A percentile compares a stretch with the other conserved stretches of the same genome.
phyloP scores from a whole-genome alignment of 306 rosid species.

The Ammopiptanthus mongolicus region DNA sequence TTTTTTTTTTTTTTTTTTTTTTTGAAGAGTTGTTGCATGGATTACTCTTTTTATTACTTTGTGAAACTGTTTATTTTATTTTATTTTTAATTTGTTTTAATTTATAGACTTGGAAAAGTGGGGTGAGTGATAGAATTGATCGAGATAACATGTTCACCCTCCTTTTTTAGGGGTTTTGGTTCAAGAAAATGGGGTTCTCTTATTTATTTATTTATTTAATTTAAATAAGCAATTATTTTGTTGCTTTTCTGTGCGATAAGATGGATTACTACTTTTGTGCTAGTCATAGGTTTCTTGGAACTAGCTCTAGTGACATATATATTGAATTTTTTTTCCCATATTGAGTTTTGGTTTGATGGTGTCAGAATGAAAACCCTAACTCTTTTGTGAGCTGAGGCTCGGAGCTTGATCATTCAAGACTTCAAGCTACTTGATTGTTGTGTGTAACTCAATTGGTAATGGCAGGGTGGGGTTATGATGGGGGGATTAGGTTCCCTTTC shows the following conservation, averaged over 20 bases:
- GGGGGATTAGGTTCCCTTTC: constrained; percentile 1
- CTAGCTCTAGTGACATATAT: constrained; percentile 7
- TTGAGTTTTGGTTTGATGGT: not conserved
- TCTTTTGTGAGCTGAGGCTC: constrained; percentile 2
- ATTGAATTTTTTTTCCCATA: not conserved
- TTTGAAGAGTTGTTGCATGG: constrained; percentile 3
- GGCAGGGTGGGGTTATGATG: constrained; percentile 18
- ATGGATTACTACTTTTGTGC: not conserved
- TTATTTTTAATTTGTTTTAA: not conserved
- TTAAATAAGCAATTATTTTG: not conserved
- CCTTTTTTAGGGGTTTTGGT: constrained; percentile 2
- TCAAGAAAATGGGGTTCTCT: not conserved
- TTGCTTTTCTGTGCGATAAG: not conserved
- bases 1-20: not conserved
- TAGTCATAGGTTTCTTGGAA: constrained; percentile 11
- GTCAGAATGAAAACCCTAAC: not conserved
- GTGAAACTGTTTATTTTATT: not conserved
- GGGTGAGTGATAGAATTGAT: constrained; percentile 13
- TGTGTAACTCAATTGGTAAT: constrained; percentile 5
- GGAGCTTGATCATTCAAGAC: not conserved
- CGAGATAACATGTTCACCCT: not conserved
- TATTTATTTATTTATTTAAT: not conserved
- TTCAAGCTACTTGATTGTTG: not conserved
- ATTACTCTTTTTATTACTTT: not conserved
- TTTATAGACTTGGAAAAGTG: not conserved